A percentile compares a stretch with the other conserved stretches of the same genome.
These are phyloP conservation scores for Bodo saltans DNA, from an alignment of 78 protist genomes.

Conservation along the genomic window DNA sequence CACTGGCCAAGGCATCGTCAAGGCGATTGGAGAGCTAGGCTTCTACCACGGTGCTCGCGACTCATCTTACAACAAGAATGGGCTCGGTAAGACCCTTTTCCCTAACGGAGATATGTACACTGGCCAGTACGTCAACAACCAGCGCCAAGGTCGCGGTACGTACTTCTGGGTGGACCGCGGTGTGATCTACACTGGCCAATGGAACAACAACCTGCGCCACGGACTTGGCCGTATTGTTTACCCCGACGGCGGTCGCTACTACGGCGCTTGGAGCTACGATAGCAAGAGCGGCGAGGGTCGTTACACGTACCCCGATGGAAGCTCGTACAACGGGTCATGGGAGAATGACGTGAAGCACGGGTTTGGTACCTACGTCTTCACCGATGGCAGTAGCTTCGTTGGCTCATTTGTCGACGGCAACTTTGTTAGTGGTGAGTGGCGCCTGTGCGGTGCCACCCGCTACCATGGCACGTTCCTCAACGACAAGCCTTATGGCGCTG, in stretches of 20 bases:
- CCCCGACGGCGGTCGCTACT: slow-evolving; percentile 2
- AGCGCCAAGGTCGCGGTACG: slow-evolving; percentile 22
- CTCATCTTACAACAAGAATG: neutral
- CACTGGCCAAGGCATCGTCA: neutral
- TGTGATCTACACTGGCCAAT: slow-evolving; percentile 32
- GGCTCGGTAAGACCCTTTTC: slow-evolving; percentile 35
- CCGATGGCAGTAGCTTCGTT: neutral
- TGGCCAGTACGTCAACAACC: slow-evolving; percentile 25
- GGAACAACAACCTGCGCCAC: slow-evolving; percentile 11
- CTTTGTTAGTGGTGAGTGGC: slow-evolving; percentile 17
- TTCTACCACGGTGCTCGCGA: slow-evolving; percentile 14
- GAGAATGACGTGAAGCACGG: neutral
- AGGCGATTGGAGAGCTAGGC: slow-evolving; percentile 31
- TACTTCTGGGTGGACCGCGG: slow-evolving; percentile 8
- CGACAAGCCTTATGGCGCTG: neutral
- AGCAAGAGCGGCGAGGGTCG: slow-evolving; percentile 3
- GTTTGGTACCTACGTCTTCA: neutral
- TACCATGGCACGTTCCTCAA: slow-evolving; percentile 9
- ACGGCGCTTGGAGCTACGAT: slow-evolving; percentile 1
- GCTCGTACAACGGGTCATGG: slow-evolving; percentile 15
- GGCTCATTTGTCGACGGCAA: slow-evolving; percentile 5
- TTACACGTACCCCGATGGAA: slow-evolving; percentile 12
- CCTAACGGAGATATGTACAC: slow-evolving; percentile 29
- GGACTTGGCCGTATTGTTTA: slow-evolving; percentile 27
- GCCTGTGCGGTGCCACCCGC: neutral